Evolutionary conservation across 305 asterid species (phyloP).

Genomic region (Lippia alba): DNA sequence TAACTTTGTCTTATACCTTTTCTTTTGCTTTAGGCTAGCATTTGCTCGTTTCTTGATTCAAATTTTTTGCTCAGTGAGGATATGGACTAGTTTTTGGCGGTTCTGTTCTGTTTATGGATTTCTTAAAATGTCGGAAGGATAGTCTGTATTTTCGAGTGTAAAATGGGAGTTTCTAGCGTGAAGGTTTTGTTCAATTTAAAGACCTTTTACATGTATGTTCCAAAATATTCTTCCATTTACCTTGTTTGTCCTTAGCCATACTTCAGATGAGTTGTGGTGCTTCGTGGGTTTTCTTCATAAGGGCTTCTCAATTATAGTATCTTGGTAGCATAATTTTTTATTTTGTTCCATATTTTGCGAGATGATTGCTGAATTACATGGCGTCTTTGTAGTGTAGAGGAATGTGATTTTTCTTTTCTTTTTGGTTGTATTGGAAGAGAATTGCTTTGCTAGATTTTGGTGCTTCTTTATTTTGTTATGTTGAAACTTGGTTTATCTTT

Average conservation of each 20-base stretch:
- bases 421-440: too few species aligned
- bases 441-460: neutral
- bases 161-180: constrained; percentile 8
- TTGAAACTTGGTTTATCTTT: neutral
- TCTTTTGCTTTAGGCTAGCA: constrained; percentile 4
- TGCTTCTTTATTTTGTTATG: neutral
- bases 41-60: neutral
- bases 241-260: neutral
- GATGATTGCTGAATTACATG: constrained; percentile 21
- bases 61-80: too few species aligned
- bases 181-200: constrained; percentile 1
- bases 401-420: neutral
- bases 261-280: neutral
- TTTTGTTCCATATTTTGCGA: constrained; percentile 5
- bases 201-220: neutral
- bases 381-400: neutral
- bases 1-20: neutral
- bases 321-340: neutral
- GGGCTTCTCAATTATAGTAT: neutral
- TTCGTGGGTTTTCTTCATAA: neutral
- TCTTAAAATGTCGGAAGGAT: neutral
- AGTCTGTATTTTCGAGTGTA: constrained; percentile 2
- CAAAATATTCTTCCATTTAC: neutral
- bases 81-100: too few species aligned
- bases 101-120: too few species aligned